phyloP scores from a whole-genome alignment of 129 eudicot genomes.

The Pittosporum tobira region DNA sequence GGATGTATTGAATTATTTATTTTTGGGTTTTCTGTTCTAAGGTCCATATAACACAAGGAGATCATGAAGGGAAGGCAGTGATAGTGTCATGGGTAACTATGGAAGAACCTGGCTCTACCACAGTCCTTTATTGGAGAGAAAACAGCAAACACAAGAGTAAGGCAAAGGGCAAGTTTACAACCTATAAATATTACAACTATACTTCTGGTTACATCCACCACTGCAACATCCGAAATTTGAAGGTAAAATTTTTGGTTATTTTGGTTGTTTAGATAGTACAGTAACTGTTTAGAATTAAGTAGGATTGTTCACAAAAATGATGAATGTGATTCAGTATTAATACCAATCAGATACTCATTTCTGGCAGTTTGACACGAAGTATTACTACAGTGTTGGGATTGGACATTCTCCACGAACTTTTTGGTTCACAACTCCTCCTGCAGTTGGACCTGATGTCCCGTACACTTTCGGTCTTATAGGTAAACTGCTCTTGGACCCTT shows the following conservation, averaged over 20 bases:
- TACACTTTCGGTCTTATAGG: not conserved
- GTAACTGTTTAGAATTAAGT: too few relatives aligned
- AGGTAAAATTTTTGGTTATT: too few relatives aligned
- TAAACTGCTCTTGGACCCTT: too few relatives aligned
- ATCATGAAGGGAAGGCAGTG: conserved; percentile 13
- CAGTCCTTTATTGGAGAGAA: conserved; percentile 1
- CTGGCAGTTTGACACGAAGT: conserved; percentile 21
- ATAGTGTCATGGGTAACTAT: conserved; percentile 15
- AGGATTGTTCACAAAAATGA: too few relatives aligned
- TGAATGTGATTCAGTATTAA: too few relatives aligned
- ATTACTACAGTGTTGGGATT: conserved; percentile 24
- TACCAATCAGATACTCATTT: not conserved
- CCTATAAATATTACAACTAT: not conserved
- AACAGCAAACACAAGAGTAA: not conserved
- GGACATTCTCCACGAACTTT: conserved; percentile 22
- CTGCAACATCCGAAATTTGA: not conserved
- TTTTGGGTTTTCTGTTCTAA: not conserved
- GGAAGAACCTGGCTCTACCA: conserved; percentile 8
- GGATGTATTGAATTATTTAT: too few relatives aligned
- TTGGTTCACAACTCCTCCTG: conserved; percentile 33
- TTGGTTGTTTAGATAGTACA: too few relatives aligned
- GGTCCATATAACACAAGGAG: conserved; percentile 19
- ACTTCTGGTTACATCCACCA: conserved; percentile 3
- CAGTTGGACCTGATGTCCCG: conserved; percentile 24
- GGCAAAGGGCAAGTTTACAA: not conserved